Percentiles rank a stretch among this genome's conserved stretches.
These are phyloP conservation scores for Diutina neorugosa DNA, from an alignment of 1,139 yeast genomes.

Conservation along the genomic window DNA sequence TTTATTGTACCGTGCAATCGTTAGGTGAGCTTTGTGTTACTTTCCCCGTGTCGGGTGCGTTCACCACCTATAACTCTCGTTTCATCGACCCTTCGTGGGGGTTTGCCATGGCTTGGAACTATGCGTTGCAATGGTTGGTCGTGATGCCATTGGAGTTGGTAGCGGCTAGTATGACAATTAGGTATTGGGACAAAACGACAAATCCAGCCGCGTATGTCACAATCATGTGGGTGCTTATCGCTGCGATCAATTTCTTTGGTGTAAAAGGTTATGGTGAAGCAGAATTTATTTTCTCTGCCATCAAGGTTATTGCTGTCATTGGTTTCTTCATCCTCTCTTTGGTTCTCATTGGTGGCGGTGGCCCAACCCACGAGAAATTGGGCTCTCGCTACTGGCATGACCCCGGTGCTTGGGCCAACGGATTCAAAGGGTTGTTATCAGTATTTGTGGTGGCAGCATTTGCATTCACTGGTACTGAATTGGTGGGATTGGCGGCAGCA, in stretches of 20 bases:
- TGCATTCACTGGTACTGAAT: conserved; percentile 60
- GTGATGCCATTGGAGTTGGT: conserved; percentile 67
- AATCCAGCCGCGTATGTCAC: conserved; percentile 36
- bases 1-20: conserved; percentile 4
- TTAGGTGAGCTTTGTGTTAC: conserved; percentile 3
- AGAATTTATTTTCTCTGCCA: conserved; percentile 27
- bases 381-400: conserved; percentile 17
- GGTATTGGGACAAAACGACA: conserved; percentile 25
- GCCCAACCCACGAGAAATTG: conserved; percentile 14
- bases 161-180: conserved; percentile 60
- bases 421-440: conserved; percentile 34
- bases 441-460: conserved; percentile 46
- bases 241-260: conserved; percentile 29
- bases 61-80: conserved; percentile 20
- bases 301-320: conserved; percentile 31
- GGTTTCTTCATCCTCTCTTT: conserved; percentile 31
- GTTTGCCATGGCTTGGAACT: conserved; percentile 7
- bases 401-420: conserved; percentile 24
- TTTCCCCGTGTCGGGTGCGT: conserved; percentile 4
- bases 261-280: conserved; percentile 37
- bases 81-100: conserved; percentile 15
- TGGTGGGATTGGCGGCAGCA: conserved; percentile 55
- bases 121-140: conserved; percentile 64
- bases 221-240: conserved; percentile 24
- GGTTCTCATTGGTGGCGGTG: conserved; percentile 31